Evolutionary conservation across 2,329 filamentous ascomycete genomes (phyloP), one percentile per base, ranked within the genome.

Genomic region (Diaporthe ilicicola): DNA sequence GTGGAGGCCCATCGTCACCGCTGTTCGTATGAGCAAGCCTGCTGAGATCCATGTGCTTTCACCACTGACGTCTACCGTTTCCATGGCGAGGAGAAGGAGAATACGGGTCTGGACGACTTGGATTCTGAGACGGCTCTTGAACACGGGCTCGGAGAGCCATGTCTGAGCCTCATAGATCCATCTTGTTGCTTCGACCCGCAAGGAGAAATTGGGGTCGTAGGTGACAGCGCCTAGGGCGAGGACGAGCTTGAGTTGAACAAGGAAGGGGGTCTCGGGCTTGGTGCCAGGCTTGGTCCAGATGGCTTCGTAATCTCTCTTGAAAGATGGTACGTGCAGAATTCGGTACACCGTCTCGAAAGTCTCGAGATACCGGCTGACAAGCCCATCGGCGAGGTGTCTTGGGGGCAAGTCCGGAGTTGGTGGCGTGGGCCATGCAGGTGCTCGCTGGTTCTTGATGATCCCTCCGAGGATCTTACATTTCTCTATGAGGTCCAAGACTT

Each of bases 251-350:
- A 89, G 77, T 69, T 86, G 85, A n/a, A 89, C 81, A 10, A 87
- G 67, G 74, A 89, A 89, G 8, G 80, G 77, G 12, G 79, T 76
- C 39, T 81, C 84, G 19, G 37, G 37, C 24, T 54, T 55, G 19
- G 80, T 76, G 37, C 81, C 84, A 3, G 68, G n/a, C 4, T 53
- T 51, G 39, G 82, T 78, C 86, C 85, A 88, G 76, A 85, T 87
- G 3, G 77, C 75, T 12, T 82, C 81, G 74, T 90, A 91, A 39
- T 89, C 86, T 13, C 81, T 80, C 54, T 82, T 80, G 73, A 92
- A 91, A 0, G 84, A 86, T 0, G 89, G 89, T 1, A 88, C 76
- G 76, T 92, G 87, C 10, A 92, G 70, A 29, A 92, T 82, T 3
- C 90, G 84, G 72, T 88, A 84, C 19, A 87, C 84, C 1, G 86